phyloP scores from a whole-genome alignment of 2,329 filamentous ascomycete genomes.

The Thelonectria olida region DNA sequence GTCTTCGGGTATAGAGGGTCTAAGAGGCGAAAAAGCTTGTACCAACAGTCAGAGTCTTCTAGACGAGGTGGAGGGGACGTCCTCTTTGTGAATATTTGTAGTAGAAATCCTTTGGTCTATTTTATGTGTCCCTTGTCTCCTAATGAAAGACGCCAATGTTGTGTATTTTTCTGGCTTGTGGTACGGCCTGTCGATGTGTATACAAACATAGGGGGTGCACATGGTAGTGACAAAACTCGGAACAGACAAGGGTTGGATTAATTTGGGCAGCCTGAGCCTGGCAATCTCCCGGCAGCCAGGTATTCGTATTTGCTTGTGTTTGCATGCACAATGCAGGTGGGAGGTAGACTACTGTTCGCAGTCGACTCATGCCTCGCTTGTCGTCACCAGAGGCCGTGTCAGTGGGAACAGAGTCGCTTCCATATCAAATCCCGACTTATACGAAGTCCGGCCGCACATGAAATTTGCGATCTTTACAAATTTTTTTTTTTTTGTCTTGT shows the following conservation, averaged over 20 bases:
- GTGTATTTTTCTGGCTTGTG: not conserved
- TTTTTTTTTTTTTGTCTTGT: conserved; percentile 19
- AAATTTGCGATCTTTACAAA: conserved; percentile 18
- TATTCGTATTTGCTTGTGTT: not conserved
- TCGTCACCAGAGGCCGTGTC: too few relatives aligned
- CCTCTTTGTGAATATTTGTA: conserved; percentile 57
- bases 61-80: conserved; percentile 48
- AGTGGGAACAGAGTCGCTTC: too few relatives aligned
- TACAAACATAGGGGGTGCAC: not conserved
- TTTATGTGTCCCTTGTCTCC: conserved; percentile 26
- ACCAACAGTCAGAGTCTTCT: conserved; percentile 54
- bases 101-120: conserved; percentile 52
- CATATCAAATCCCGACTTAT: too few relatives aligned
- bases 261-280: conserved; percentile 12
- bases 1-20: conserved; percentile 84
- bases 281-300: not conserved
- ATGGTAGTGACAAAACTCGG: not conserved
- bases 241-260: conserved; percentile 3
- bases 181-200: not conserved
- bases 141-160: not conserved
- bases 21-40: conserved; percentile 50
- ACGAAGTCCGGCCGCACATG: not conserved
- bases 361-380: too few relatives aligned
- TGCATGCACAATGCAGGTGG: not conserved
- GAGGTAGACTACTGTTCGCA: too few relatives aligned